Evolutionary conservation across 2,329 filamentous ascomycete species (phyloP).

Genomic region (Septoria petroselini): DNA sequence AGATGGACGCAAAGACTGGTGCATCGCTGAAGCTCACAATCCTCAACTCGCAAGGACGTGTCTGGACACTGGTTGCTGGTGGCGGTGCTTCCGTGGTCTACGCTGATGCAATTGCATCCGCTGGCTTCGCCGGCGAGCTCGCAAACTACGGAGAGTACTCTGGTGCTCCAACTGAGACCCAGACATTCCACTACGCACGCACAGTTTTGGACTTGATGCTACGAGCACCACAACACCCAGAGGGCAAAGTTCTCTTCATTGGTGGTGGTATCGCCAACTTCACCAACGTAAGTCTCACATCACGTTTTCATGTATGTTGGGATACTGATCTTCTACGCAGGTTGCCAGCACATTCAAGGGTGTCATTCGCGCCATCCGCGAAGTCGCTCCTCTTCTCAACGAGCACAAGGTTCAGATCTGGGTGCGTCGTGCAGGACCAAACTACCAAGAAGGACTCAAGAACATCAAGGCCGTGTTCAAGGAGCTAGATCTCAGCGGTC

Average conservation of each 20-base stretch:
- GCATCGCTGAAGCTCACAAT: constrained; percentile 98
- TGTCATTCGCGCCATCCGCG: constrained; percentile 92
- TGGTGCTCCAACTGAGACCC: constrained; percentile 95
- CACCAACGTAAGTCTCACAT: constrained; percentile 68
- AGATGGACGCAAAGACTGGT: constrained; percentile 98
- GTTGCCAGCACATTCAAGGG: constrained; percentile 98
- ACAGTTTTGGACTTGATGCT: constrained; percentile 98
- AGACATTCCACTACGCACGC: constrained; percentile 98
- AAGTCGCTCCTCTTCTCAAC: constrained; percentile 77
- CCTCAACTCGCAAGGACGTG: constrained; percentile 82
- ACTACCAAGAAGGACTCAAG: constrained; percentile 99
- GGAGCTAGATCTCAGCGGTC: constrained; percentile 94
- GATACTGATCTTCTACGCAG: constrained; percentile 31
- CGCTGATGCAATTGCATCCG: constrained; percentile 94
- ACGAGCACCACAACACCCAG: constrained; percentile 74
- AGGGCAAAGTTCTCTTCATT: constrained; percentile 99
- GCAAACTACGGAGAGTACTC: constrained; percentile 99
- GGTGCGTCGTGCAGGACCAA: constrained; percentile 86
- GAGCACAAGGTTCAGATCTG: constrained; percentile 99
- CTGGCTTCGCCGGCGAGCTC: constrained; percentile 90
- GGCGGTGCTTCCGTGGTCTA: constrained; percentile 99
- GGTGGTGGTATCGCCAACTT: constrained; percentile 99
- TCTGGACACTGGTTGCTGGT: constrained; percentile 98
- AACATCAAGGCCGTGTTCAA: constrained; percentile 97
- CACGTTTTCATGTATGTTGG: neutral